Conservation (phyloP, 1,284 basidiomycete species). For the Ceratobasidium sp. region DNA sequence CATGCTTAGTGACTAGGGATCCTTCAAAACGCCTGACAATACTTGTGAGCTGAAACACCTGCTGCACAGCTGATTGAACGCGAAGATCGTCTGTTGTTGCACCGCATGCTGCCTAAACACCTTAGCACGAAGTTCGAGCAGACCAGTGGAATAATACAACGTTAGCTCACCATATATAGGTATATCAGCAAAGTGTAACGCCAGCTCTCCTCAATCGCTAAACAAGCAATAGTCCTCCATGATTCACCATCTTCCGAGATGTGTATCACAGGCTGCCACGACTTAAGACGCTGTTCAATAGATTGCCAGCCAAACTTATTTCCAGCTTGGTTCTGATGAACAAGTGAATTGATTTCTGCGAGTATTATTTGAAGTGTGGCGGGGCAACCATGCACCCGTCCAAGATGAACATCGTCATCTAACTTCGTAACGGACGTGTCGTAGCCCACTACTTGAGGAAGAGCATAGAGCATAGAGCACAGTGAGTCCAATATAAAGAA, state of each 20-base stretch:
- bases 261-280: neutral
- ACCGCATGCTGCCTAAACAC: conserved; percentile 6
- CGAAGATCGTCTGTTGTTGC: conserved; percentile 8
- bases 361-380: conserved; percentile 10
- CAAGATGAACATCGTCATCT: neutral
- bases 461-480: conserved; percentile 16
- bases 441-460: conserved; percentile 23
- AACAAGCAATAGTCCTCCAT: conserved; percentile 9
- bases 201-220: conserved; percentile 20
- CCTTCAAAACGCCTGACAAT: neutral
- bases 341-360: conserved; percentile 25
- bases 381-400: conserved; percentile 16
- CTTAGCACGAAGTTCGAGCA: neutral
- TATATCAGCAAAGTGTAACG: conserved; percentile 29
- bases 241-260: neutral
- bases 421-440: neutral
- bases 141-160: neutral
- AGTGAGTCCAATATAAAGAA: conserved; percentile 13
- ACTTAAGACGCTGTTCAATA: conserved; percentile 2
- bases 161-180: conserved; percentile 24
- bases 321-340: conserved; percentile 1
- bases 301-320: neutral
- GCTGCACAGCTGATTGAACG: conserved; percentile 13
- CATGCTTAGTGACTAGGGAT: neutral
- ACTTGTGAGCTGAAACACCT: conserved; percentile 21